Base-by-base conservation (phyloP, 805 yeast species). In the Pichia ethanolica region DNA sequence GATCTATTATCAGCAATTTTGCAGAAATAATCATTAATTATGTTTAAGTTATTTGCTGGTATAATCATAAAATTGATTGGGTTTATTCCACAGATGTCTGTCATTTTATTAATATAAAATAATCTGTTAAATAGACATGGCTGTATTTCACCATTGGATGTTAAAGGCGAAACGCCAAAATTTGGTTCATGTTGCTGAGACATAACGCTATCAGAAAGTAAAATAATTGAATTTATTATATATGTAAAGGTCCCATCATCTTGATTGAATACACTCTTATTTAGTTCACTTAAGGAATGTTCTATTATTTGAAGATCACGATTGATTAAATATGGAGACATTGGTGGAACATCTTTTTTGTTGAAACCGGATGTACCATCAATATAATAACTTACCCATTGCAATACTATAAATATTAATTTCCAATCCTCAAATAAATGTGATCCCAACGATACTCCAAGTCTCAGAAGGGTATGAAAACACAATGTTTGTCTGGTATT, bases 371-470 rank as follows among this genome's bases (percentile, higher is more conserved):
- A 68, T 11, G 80, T 77, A 0, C 91, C 91, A 59, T 81, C 72
- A n/a, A 84, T 57, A 56, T 71, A 85, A 58, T 81, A 86, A 49
- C 85, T 81, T 44, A 83, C 73, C 95, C 95, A 86, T 64, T 86
- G 95, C 49, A 89, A 71, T 0, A 95, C 77, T 5, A 78, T 72
- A 20, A 82, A 59, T 5, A 83, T 62, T 14, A 73, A 73, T 11
- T 67, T 64, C 98, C 98, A 91, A 34, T 85, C 78, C 4, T 68
- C 62, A 6, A 75, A 76, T 13, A 91, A 71, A 1, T 81, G 76
- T 1, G 90, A 77, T 0, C 97, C 97, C n/a, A 91, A 66, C 0
- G 96, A 86, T 3, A 82, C 75, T 0, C 91, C 89, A 44, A 91
- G 69, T 52, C 88, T 86, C 4, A 83, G 69, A 37, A 91, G 65